Conservation (phyloP, 1,139 yeast genomes). For the Saccharomycopsis crataegensis region DNA sequence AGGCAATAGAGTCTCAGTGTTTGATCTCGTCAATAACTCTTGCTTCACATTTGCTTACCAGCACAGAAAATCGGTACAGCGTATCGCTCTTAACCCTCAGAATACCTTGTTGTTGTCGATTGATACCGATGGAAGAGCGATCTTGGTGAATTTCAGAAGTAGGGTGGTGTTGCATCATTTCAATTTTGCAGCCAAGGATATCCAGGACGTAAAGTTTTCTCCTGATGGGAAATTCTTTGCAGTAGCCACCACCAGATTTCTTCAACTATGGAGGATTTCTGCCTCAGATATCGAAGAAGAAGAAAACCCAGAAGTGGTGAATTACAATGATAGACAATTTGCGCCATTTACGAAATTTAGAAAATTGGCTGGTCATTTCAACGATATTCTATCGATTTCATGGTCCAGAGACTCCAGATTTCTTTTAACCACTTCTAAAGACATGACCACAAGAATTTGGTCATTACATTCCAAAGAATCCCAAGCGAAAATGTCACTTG, state of each 20-base stretch:
- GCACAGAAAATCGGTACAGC: constrained; percentile 75
- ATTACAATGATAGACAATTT: constrained; percentile 57
- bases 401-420: constrained; percentile 94
- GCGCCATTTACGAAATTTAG: constrained; percentile 93
- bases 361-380: constrained; percentile 88
- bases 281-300: constrained; percentile 35
- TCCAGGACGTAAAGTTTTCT: constrained; percentile 69
- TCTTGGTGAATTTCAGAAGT: constrained; percentile 75
- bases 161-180: constrained; percentile 91
- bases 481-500: constrained; percentile 74
- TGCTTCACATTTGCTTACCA: constrained; percentile 90
- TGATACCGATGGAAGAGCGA: constrained; percentile 90
- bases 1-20: constrained; percentile 86
- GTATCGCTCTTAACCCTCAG: constrained; percentile 78
- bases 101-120: constrained; percentile 77
- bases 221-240: constrained; percentile 90
- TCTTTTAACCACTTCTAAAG: constrained; percentile 79
- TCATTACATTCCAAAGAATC: constrained; percentile 70
- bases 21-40: constrained; percentile 76
- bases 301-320: not conserved
- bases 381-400: constrained; percentile 65
- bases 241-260: constrained; percentile 69
- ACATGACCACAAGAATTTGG: constrained; percentile 82
- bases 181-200: constrained; percentile 60
- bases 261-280: constrained; percentile 95